phyloP scores from a whole-genome alignment of 2,329 filamentous ascomycete genomes.

The Neonectria coccinea region DNA sequence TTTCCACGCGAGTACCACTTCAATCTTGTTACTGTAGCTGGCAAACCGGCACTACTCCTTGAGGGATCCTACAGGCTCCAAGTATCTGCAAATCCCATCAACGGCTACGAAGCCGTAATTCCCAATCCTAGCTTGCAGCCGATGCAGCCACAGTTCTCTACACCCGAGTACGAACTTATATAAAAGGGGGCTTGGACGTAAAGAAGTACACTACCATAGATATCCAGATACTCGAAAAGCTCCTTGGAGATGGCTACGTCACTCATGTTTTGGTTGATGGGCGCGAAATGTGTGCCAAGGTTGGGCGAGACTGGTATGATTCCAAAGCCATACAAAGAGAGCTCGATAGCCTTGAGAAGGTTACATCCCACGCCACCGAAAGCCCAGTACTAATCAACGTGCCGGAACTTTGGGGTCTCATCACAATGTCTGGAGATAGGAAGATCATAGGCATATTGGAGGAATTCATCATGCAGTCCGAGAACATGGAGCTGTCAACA shows the following conservation, averaged over 20 bases:
- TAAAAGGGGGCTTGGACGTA: background rate
- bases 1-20: conserved; percentile 15
- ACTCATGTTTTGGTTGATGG: background rate
- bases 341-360: conserved; percentile 11
- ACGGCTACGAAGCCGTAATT: conserved; percentile 9
- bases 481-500: conserved; percentile 1
- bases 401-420: conserved; percentile 8
- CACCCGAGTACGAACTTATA: background rate
- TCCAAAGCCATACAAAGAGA: conserved; percentile 1
- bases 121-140: background rate
- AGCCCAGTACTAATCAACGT: conserved; percentile 4
- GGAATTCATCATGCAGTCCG: conserved; percentile 7
- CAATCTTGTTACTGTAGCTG: conserved; percentile 2
- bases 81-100: background rate
- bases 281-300: conserved; percentile 10
- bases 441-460: conserved; percentile 19
- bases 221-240: conserved; percentile 6
- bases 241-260: conserved; percentile 10
- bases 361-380: conserved; percentile 6
- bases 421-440: conserved; percentile 1
- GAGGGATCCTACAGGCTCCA: conserved; percentile 10
- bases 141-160: conserved; percentile 6
- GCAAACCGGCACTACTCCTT: conserved; percentile 5
- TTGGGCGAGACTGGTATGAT: conserved; percentile 4
- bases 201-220: conserved; percentile 4